Conservation (phyloP, 352 stramenopile genomes). For the Phytophthora citrophthora region DNA sequence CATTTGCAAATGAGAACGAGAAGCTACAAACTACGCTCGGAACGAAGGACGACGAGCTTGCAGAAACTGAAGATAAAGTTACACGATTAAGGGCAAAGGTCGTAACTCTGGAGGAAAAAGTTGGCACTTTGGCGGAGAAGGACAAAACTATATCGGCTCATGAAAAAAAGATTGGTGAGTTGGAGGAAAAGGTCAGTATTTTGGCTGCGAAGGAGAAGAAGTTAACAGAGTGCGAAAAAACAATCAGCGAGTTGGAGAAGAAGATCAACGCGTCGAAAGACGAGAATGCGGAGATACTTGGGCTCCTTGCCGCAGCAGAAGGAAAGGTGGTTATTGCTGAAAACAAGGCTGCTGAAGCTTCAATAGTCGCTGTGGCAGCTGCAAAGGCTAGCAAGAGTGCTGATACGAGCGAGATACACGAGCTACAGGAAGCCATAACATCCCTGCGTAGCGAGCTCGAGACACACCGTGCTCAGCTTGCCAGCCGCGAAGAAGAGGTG, state of each 20-base stretch:
- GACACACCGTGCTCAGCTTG: constrained; percentile 16
- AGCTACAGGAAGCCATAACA: constrained; percentile 27
- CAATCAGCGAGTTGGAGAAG: constrained; percentile 26
- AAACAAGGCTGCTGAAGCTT: constrained; percentile 31
- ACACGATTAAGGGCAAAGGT: constrained; percentile 29
- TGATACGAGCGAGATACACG: constrained; percentile 18
- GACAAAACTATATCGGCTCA: constrained; percentile 16
- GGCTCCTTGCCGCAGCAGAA: constrained; percentile 32
- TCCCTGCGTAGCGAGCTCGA: constrained; percentile 33
- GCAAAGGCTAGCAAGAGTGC: constrained; percentile 7
- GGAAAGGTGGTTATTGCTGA: constrained; percentile 33
- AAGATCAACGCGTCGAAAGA: constrained; percentile 36
- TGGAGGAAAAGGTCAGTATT: constrained; percentile 11
- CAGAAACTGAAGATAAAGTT: constrained; percentile 31
- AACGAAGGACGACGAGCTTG: constrained; percentile 28
- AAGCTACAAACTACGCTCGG: constrained; percentile 23
- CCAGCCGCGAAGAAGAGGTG: constrained; percentile 30
- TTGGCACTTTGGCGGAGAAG: constrained; percentile 10
- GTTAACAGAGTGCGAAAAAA: constrained; percentile 18
- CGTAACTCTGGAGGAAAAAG: constrained; percentile 7
- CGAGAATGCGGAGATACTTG: constrained; percentile 37
- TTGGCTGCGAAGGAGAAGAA: constrained; percentile 16
- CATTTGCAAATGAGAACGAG: constrained; percentile 33
- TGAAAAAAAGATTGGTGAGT: constrained; percentile 18
- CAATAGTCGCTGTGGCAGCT: constrained; percentile 25